Percentiles rank a stretch among this genome's conserved stretches.
Conservation (phyloP, 441 rosid genomes). For the Melastoma candidum region DNA sequence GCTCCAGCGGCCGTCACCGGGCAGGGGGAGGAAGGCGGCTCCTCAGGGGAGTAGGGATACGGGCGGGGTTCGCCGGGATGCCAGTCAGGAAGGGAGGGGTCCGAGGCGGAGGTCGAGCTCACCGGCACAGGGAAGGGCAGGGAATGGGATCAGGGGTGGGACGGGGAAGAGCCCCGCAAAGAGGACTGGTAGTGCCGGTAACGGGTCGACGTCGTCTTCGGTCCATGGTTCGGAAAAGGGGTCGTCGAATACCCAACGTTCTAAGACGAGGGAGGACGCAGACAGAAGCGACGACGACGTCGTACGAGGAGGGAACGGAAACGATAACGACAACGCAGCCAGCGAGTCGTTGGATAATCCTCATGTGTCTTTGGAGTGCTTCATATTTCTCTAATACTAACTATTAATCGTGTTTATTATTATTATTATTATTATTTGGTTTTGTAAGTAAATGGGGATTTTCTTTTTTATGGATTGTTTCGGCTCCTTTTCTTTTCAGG, state of each 20-base stretch:
- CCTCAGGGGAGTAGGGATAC: background rate
- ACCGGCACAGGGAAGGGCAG: slow-evolving; percentile 18
- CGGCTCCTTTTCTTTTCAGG: no score
- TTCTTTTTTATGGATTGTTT: no score
- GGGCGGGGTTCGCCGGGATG: no score
- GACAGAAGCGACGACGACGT: slow-evolving; percentile 9
- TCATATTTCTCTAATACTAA: slow-evolving; percentile 55
- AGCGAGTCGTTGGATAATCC: slow-evolving; percentile 42
- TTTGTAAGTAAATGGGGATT: no score
- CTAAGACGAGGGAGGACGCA: background rate
- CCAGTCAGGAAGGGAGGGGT: no score
- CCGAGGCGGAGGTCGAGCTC: slow-evolving; percentile 18
- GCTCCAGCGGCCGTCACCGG: slow-evolving; percentile 2
- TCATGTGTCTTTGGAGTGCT: slow-evolving; percentile 72
- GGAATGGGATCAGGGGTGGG: background rate
- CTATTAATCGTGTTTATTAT: background rate
- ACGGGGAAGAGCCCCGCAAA: slow-evolving; percentile 1
- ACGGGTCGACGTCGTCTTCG: slow-evolving; percentile 2
- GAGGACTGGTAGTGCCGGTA: slow-evolving; percentile 26
- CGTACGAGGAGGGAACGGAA: slow-evolving; percentile 2
- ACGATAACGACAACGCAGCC: slow-evolving; percentile 9
- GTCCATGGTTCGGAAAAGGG: no score
- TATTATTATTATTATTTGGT: no score
- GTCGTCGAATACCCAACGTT: no score
- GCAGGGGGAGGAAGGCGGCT: slow-evolving; percentile 17